These are phyloP conservation scores for Corymbia maculata DNA, from an alignment of 345 rosid species.

Conservation along the genomic window DNA sequence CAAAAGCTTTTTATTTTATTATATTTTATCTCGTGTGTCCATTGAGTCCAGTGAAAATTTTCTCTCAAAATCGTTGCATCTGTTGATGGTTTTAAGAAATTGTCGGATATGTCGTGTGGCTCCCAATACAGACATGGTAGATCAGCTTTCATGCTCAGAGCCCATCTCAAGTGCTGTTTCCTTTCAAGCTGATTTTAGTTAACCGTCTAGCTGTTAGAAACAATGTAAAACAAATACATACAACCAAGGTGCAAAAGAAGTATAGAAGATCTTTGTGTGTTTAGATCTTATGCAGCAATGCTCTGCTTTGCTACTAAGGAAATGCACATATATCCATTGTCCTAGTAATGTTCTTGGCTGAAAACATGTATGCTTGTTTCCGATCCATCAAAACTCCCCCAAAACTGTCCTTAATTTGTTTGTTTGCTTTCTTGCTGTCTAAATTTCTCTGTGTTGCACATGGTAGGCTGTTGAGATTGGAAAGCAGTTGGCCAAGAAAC, in stretches of 20 bases:
- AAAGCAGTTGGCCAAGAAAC: slow-evolving; percentile 59
- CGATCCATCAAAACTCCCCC: background rate
- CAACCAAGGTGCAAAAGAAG: background rate
- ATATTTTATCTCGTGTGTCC: background rate
- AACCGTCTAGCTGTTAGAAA: background rate
- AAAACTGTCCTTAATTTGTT: background rate
- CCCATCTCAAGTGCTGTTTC: background rate
- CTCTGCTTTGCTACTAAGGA: background rate
- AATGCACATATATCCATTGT: background rate
- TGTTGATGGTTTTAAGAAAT: background rate
- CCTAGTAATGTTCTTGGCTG: background rate
- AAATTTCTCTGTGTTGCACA: background rate
- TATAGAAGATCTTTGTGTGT: background rate
- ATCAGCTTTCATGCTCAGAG: background rate
- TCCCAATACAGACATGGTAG: background rate
- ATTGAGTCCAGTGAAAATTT: background rate
- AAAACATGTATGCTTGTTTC: background rate
- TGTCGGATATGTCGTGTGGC: background rate
- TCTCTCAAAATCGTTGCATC: background rate
- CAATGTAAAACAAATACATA: background rate
- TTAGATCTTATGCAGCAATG: background rate
- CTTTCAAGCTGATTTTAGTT: background rate
- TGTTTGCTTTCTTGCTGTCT: background rate
- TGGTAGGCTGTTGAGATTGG: slow-evolving; percentile 69
- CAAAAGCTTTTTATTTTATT: background rate